These are phyloP conservation scores for Serendipita indica DNA, from an alignment of 768 basidiomycete genomes.

Conservation along the genomic window DNA sequence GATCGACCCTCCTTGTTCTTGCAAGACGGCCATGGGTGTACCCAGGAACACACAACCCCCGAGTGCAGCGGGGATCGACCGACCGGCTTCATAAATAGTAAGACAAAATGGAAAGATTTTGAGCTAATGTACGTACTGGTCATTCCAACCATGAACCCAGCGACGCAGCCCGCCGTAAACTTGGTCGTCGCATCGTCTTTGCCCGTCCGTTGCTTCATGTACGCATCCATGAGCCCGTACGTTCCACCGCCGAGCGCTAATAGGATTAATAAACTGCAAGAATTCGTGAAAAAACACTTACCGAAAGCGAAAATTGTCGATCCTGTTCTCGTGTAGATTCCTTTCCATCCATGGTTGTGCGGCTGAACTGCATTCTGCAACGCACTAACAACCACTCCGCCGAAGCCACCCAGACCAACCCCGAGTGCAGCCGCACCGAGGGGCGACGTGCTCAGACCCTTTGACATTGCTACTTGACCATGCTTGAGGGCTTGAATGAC, in stretches of 20 bases:
- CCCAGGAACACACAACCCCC: background rate
- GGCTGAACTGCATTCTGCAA: conserved; percentile 2
- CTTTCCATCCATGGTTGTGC: conserved; percentile 1
- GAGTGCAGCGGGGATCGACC: background rate
- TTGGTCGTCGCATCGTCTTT: background rate
- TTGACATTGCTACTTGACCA: background rate
- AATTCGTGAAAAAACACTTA: no score
- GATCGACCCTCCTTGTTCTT: background rate
- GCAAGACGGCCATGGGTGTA: background rate
- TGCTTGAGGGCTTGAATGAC: background rate
- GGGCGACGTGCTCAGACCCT: background rate
- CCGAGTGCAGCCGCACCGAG: background rate
- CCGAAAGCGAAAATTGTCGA: background rate
- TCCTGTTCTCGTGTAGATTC: background rate
- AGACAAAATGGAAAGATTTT: background rate
- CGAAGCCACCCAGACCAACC: background rate
- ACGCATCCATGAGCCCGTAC: background rate
- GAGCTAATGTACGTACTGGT: background rate
- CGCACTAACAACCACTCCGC: background rate
- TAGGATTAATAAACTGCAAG: no score
- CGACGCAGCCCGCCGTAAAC: background rate
- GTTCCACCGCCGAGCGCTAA: background rate
- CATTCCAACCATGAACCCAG: conserved; percentile 3
- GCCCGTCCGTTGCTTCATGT: background rate
- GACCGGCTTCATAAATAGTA: background rate